phyloP scores from a whole-genome alignment of 768 basidiomycete genomes.

The Boletellus ananiceps region DNA sequence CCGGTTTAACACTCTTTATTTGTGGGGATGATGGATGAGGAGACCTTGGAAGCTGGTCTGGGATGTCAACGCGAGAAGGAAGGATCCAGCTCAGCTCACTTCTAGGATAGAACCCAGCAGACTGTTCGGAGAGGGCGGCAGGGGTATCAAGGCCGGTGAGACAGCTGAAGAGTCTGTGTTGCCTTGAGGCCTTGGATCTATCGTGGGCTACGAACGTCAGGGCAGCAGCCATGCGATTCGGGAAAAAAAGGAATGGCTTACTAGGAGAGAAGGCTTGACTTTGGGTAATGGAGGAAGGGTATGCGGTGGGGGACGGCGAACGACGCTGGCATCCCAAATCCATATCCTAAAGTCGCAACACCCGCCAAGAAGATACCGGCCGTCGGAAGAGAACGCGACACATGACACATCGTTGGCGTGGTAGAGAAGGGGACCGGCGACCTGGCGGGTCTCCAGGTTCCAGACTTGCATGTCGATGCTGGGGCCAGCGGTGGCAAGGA shows the following conservation, averaged over 20 bases:
- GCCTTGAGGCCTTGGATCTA: constrained; percentile 3
- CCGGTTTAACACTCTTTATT: background rate
- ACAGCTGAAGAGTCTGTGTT: background rate
- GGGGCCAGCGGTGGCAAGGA: constrained; percentile 31
- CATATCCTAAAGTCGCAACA: constrained; percentile 29
- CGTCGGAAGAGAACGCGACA: constrained; percentile 30
- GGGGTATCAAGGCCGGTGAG: constrained; percentile 19
- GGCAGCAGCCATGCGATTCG: background rate
- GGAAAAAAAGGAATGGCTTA: constrained; percentile 1
- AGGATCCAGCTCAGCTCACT: constrained; percentile 1
- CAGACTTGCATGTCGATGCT: constrained; percentile 29
- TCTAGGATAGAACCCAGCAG: constrained; percentile 16
- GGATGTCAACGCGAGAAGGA: background rate
- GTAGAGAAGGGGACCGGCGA: constrained; percentile 18
- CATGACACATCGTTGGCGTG: constrained; percentile 30
- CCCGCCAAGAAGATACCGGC: constrained; percentile 24
- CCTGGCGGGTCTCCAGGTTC: constrained; percentile 23
- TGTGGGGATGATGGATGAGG: constrained; percentile 4
- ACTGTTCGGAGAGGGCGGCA: constrained; percentile 21
- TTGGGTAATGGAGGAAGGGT: constrained; percentile 8
- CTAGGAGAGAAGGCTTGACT: constrained; percentile 8
- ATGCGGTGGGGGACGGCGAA: constrained; percentile 14
- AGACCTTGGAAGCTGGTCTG: constrained; percentile 13
- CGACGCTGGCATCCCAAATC: constrained; percentile 24
- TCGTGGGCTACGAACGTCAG: constrained; percentile 11